Base-by-base conservation (phyloP, 495 filamentous ascomycete species). In the Penicillium chermesinum region DNA sequence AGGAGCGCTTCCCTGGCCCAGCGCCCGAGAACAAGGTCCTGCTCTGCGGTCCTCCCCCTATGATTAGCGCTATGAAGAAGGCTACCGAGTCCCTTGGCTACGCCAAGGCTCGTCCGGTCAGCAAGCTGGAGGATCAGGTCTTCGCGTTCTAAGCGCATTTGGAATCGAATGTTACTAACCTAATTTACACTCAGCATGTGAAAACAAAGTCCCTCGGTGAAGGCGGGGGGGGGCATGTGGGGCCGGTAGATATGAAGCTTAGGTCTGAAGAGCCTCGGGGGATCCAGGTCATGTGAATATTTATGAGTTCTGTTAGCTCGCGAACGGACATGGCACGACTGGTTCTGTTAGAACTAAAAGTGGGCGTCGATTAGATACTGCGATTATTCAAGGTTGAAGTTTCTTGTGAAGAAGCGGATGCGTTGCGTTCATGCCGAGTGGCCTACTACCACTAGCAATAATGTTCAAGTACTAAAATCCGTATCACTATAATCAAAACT, bases 61-160 rank as follows among this genome's bases (percentile, higher is more conserved):
- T 98, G 93, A 79, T 98, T 50, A 84, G 83, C 62, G 93, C 91
- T 10, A 88, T 98, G 75, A 98, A 98, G 85, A 97, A 96, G 81
- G 80, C 88, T 7, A 85, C 89, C 47, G 89, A 91, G 65, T 76
- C 79, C 51, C 77, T 96, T 7, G 93, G 93, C 44, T 98, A 87
- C 75, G 78, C 86, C 64, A 95, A 95, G 79, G 83, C 93, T 25
- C 81, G 81, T 46, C 87, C 91, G 22, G 90, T 96, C 56, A 96
- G 91, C 83, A 97, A 96, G 81, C 77, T 96, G 38, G 86, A 88
- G 64, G 91, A 98, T 67, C 91, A 96, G 69, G 89, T 98, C 57
- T 98, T 98, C 77, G 91, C 89, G 67, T 96, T 98, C 77, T 96
- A 88, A 74, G 55, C 25, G 35, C 35, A n/a, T 14, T 4, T 7